Conservation (phyloP, 2,329 filamentous ascomycete species). For the Alternaria sp. region DNA sequence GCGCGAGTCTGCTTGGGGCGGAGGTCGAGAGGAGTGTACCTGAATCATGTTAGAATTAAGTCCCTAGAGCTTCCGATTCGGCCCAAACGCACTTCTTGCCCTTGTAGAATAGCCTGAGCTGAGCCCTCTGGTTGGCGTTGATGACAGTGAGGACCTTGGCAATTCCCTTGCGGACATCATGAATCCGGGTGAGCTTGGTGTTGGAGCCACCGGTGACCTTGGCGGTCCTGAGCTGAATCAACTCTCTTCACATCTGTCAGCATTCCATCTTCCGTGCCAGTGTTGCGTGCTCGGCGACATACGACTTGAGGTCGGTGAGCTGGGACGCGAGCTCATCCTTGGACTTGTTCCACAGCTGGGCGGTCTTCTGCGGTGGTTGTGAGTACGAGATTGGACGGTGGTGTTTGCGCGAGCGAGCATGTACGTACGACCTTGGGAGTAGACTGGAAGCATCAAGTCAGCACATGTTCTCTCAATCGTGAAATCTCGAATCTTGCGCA, state of each 20-base stretch:
- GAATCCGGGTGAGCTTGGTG: slow-evolving; percentile 81
- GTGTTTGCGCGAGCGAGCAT: slow-evolving; percentile 24
- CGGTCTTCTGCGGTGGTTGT: slow-evolving; percentile 71
- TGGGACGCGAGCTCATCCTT: slow-evolving; percentile 95
- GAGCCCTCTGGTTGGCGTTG: slow-evolving; percentile 98
- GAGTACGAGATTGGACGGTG: slow-evolving; percentile 47
- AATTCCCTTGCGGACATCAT: slow-evolving; percentile 99
- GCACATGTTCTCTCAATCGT: slow-evolving; percentile 29
- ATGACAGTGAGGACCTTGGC: slow-evolving; percentile 98
- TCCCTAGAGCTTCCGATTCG: slow-evolving; percentile 5
- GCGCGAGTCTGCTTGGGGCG: slow-evolving; percentile 97
- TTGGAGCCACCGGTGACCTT: slow-evolving; percentile 94
- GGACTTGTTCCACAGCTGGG: slow-evolving; percentile 98
- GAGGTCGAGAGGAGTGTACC: slow-evolving; percentile 95
- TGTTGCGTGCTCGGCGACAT: slow-evolving; percentile 31
- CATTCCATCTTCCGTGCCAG: slow-evolving; percentile 24
- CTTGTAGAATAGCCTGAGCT: slow-evolving; percentile 97
- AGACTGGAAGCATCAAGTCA: slow-evolving; percentile 59
- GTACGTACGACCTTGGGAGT: slow-evolving; percentile 68
- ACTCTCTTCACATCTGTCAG: slow-evolving; percentile 65
- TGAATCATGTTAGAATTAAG: slow-evolving; percentile 37
- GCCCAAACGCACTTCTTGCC: slow-evolving; percentile 78
- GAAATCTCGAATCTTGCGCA: slow-evolving; percentile 34
- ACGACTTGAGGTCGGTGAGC: slow-evolving; percentile 52
- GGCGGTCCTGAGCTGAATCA: slow-evolving; percentile 95